Base-by-base conservation (phyloP, 2,329 filamentous ascomycete species). In the Diaporthe citri region DNA sequence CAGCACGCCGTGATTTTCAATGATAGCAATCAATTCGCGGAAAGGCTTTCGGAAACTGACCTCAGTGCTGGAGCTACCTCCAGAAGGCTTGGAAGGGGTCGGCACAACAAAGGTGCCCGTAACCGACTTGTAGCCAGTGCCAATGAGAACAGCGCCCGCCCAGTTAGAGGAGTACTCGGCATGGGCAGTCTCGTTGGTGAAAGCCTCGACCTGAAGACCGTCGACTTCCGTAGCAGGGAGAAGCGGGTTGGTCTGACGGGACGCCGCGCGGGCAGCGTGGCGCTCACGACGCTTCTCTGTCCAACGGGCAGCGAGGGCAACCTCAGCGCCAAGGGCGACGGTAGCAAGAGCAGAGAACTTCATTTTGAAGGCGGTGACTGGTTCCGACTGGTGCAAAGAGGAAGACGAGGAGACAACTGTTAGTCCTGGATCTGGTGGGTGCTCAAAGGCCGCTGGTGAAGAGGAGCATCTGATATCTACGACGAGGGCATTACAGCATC, bases 131-230 rank as follows among this genome's bases (percentile, higher is more conserved):
- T 87, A 90, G 72, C 85, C 85, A n/a, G 83, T 85, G 57, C 85
- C 85, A 55, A 87, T 86, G 71, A 89, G 85, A 17, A 90, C 88
- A 0, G 88, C 88, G 56, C 90, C 90, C 9, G 89, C 87, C 90
- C 90, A 91, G 83, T 91, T 91, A 78, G 74, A 73, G 13, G 73
- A 75, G 71, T 77, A 77, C 48, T 60, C 34, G 7, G n/a, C 74
- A 22, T 77, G n/a, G 12, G 66, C 13, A 28, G 75, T 76, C 17
- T 60, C 71, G 59, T 77, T 77, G 73, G 55, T 46, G 66, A 28
- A 48, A 3, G 59, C n/a, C 17, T 72, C 74, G 39, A 76, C 55
- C 48, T 72, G 43, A 25, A 71, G 25, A 43, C 73, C 75, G 6
- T 74, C 41, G 51, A 15, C 55, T 17, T 73, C 31, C 2, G 74